Conservation (phyloP, 2,329 filamentous ascomycete species). For the Bipolaris gigantea region DNA sequence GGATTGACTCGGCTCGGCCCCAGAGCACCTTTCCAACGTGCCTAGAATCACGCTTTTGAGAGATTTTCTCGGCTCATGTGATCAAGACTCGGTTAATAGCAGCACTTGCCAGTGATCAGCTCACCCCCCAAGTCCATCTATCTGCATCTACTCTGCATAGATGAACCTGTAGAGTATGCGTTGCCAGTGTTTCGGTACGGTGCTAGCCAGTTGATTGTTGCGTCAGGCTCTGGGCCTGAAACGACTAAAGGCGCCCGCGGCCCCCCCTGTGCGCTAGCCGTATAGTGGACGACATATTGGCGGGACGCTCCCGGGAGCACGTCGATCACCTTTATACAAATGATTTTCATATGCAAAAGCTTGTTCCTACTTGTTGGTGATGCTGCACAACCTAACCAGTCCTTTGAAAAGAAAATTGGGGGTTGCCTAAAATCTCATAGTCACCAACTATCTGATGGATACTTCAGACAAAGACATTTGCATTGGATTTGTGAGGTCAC, state of each 20-base stretch:
- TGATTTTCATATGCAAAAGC: slow-evolving; percentile 5
- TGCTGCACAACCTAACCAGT: background rate
- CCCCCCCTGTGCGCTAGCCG: background rate
- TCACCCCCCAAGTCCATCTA: background rate
- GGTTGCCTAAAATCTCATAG: background rate
- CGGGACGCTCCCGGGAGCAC: slow-evolving; percentile 4
- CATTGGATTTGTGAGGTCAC: background rate
- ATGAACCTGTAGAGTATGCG: background rate
- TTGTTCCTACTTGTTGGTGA: background rate
- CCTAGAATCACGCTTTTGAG: background rate
- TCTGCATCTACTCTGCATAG: slow-evolving; percentile 6
- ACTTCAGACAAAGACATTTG: background rate
- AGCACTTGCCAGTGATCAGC: background rate
- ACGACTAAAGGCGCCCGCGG: slow-evolving; percentile 2
- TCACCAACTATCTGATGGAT: background rate
- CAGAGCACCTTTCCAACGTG: background rate
- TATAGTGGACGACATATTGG: background rate
- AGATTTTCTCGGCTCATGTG: background rate
- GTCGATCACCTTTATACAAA: slow-evolving; percentile 7
- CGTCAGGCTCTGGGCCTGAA: slow-evolving; percentile 7
- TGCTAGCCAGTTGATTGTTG: slow-evolving; percentile 4
- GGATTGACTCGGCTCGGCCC: background rate
- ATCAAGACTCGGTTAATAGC: background rate
- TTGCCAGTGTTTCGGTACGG: slow-evolving; percentile 6
- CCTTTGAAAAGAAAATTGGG: background rate